phyloP scores from a whole-genome alignment of 2,329 filamentous ascomycete genomes.

The Myotisia sp. region DNA sequence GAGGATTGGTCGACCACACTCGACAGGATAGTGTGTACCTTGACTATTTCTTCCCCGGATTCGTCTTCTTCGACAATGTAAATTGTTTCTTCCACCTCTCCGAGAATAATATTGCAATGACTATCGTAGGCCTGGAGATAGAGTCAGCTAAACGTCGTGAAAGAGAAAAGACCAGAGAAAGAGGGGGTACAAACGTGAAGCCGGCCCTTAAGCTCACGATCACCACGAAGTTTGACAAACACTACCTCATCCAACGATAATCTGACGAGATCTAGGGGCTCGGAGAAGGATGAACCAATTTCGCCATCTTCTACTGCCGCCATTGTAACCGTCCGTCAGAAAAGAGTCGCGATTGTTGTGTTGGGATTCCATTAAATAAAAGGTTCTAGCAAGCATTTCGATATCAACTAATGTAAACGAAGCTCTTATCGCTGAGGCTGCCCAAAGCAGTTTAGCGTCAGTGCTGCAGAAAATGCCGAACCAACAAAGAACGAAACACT shows the following conservation, averaged over 20 bases:
- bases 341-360: neutral
- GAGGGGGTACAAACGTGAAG: slow-evolving; percentile 56
- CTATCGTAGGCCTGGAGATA: slow-evolving; percentile 76
- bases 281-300: slow-evolving; percentile 54
- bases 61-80: slow-evolving; percentile 83
- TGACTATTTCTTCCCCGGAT: slow-evolving; percentile 58
- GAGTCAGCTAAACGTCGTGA: slow-evolving; percentile 3
- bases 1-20: neutral
- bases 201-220: slow-evolving; percentile 86
- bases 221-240: slow-evolving; percentile 90
- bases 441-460: slow-evolving; percentile 16
- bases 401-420: slow-evolving; percentile 4
- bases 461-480: too few species aligned
- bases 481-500: too few species aligned
- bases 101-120: slow-evolving; percentile 91
- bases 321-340: slow-evolving; percentile 25
- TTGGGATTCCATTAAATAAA: too few species aligned
- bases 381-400: neutral
- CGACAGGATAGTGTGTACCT: slow-evolving; percentile 36
- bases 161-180: slow-evolving; percentile 2
- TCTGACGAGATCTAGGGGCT: slow-evolving; percentile 90
- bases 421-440: neutral
- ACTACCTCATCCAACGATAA: slow-evolving; percentile 90
- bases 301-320: slow-evolving; percentile 75
- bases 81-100: slow-evolving; percentile 94